phyloP scores from a whole-genome alignment of 2,329 filamentous ascomycete species.

The Exophiala sideris region DNA sequence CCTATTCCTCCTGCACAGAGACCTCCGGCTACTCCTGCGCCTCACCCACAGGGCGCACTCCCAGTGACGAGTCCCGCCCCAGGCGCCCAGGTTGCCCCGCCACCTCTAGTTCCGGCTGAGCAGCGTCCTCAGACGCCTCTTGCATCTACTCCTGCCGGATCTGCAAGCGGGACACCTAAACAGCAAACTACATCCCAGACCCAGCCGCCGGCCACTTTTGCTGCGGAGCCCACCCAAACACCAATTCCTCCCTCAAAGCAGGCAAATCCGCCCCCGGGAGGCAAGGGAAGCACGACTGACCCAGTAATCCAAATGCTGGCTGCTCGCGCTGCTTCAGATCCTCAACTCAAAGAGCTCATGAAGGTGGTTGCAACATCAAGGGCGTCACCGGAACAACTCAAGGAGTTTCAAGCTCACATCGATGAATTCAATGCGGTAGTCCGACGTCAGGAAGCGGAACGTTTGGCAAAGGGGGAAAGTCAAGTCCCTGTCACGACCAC shows the following conservation, averaged over 20 bases:
- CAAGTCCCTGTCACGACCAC: constrained; percentile 8
- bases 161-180: constrained; percentile 25
- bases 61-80: constrained; percentile 4
- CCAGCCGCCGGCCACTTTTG: not conserved
- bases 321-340: constrained; percentile 48
- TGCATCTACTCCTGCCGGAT: constrained; percentile 25
- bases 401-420: constrained; percentile 50
- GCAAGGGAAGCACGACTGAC: constrained; percentile 45
- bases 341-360: constrained; percentile 50
- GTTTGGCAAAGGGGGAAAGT: constrained; percentile 16
- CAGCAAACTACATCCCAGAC: constrained; percentile 5
- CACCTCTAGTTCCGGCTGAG: constrained; percentile 1
- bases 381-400: constrained; percentile 48
- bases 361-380: constrained; percentile 49
- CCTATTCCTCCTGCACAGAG: constrained; percentile 29
- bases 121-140: constrained; percentile 4
- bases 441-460: constrained; percentile 37
- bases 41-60: constrained; percentile 23
- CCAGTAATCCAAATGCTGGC: constrained; percentile 53
- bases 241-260: constrained; percentile 5
- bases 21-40: constrained; percentile 26
- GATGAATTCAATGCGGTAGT: constrained; percentile 51
- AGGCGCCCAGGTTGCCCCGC: constrained; percentile 1
- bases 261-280: constrained; percentile 31
- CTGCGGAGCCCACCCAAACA: not conserved